Evolutionary conservation across 805 yeast species (phyloP).

Genomic region (Metschnikowia lochheadii): DNA sequence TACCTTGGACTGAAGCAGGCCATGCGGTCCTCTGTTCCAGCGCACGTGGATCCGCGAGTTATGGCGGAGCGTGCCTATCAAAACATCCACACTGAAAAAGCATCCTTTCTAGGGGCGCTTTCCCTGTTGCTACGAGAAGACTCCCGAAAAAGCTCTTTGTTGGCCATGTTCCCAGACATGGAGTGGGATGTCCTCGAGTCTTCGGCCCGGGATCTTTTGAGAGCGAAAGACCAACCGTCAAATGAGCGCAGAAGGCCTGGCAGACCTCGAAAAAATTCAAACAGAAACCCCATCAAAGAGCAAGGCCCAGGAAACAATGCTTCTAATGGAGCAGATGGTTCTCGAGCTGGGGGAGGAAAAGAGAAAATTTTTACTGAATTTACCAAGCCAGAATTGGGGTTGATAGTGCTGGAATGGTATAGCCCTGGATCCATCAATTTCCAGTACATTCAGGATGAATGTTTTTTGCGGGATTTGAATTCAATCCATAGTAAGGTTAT

Average conservation of each 20-base stretch:
- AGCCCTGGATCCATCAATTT: slow-evolving; percentile 10
- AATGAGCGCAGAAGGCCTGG: not conserved
- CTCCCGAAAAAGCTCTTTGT: slow-evolving; percentile 7
- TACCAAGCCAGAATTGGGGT: slow-evolving; percentile 14
- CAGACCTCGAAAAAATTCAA: not conserved
- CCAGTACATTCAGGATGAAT: slow-evolving; percentile 13
- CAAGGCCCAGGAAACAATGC: not conserved
- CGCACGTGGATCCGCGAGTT: not conserved
- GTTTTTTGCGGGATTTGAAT: slow-evolving; percentile 10
- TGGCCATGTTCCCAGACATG: slow-evolving; percentile 1
- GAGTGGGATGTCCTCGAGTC: slow-evolving; percentile 8
- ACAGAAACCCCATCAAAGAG: not conserved
- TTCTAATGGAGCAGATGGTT: not conserved
- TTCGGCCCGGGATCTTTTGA: not conserved
- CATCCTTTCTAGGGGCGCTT: slow-evolving; percentile 2
- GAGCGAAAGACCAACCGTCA: not conserved
- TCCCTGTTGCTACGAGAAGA: slow-evolving; percentile 1
- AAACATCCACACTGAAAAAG: not conserved
- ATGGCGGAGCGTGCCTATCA: not conserved
- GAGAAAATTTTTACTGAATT: not conserved
- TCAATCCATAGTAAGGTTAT: slow-evolving; percentile 9
- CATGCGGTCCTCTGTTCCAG: not conserved
- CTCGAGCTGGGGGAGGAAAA: not conserved
- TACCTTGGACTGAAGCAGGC: not conserved
- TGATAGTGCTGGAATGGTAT: slow-evolving; percentile 18